These are phyloP conservation scores for Diaporthe nobilis DNA, from an alignment of 2,329 filamentous ascomycete genomes.

Conservation along the genomic window DNA sequence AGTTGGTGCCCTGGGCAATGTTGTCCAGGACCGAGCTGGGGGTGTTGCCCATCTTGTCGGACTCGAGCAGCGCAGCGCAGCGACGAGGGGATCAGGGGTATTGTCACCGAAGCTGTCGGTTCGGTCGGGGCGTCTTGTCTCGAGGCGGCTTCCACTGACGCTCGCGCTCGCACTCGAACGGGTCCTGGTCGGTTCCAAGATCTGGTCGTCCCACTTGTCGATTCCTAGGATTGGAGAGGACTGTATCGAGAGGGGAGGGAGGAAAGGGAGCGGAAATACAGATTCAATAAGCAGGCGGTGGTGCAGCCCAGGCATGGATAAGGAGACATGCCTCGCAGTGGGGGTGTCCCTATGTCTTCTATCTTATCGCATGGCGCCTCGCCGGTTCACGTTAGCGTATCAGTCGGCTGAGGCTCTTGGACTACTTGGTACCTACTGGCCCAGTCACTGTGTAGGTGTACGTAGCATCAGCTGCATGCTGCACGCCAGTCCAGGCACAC, in stretches of 20 bases:
- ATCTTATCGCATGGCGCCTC: slow-evolving; percentile 34
- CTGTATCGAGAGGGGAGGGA: neutral
- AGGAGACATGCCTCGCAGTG: slow-evolving; percentile 24
- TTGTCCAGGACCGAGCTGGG: slow-evolving; percentile 87
- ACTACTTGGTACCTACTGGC: neutral
- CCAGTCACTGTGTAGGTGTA: neutral
- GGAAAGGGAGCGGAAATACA: neutral
- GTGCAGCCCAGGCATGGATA: slow-evolving; percentile 20
- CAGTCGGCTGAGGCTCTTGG: slow-evolving; percentile 10
- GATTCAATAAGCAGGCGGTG: slow-evolving; percentile 10
- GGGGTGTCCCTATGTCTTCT: slow-evolving; percentile 23
- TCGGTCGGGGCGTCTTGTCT: slow-evolving; percentile 10
- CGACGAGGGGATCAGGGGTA: slow-evolving; percentile 1
- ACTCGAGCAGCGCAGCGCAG: slow-evolving; percentile 27
- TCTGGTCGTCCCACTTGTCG: neutral
- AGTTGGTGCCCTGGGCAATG: slow-evolving; percentile 97
- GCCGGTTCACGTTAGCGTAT: slow-evolving; percentile 34
- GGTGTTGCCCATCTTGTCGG: slow-evolving; percentile 73
- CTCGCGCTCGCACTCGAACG: slow-evolving; percentile 32
- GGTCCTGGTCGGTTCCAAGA: slow-evolving; percentile 11
- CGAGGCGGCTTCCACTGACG: slow-evolving; percentile 23
- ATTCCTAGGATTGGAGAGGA: neutral
- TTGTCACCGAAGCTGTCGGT: slow-evolving; percentile 10
- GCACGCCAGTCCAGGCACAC: neutral
- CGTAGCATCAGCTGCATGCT: neutral